These are phyloP conservation scores for Leptographium galeiforme DNA, from an alignment of 2,329 filamentous ascomycete genomes.

Conservation along the genomic window DNA sequence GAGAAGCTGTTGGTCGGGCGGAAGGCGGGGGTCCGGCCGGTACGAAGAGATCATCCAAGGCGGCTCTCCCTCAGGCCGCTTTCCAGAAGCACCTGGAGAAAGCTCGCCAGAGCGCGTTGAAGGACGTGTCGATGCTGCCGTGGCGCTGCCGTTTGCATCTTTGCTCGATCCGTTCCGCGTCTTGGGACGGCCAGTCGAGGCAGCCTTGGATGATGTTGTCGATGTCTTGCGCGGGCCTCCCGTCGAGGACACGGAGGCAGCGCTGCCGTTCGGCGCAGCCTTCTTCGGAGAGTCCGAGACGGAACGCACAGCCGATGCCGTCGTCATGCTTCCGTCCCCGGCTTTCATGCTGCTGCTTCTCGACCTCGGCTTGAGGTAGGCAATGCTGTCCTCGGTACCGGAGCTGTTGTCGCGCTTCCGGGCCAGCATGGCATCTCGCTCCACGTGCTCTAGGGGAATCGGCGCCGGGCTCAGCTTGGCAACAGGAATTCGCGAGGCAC, in stretches of 20 bases:
- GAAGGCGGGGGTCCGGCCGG: slow-evolving; percentile 85
- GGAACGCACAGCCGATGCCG: slow-evolving; percentile 17
- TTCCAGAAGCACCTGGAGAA: slow-evolving; percentile 27
- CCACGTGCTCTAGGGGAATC: slow-evolving; percentile 56
- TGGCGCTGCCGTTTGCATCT: slow-evolving; percentile 13
- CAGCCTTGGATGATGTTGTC: slow-evolving; percentile 19
- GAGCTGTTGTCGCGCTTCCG: slow-evolving; percentile 45
- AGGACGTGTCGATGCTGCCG: slow-evolving; percentile 36
- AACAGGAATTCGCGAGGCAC: slow-evolving; percentile 74
- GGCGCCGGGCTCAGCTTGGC: slow-evolving; percentile 68
- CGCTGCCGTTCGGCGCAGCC: slow-evolving; percentile 17
- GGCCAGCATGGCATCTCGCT: slow-evolving; percentile 56
- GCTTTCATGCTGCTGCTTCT: slow-evolving; percentile 47
- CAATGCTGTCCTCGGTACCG: slow-evolving; percentile 41
- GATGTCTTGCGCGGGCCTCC: slow-evolving; percentile 27
- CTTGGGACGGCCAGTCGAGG: slow-evolving; percentile 39
- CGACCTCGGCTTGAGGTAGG: slow-evolving; percentile 48
- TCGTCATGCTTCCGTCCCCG: neutral
- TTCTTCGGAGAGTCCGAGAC: slow-evolving; percentile 45
- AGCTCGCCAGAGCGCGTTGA: slow-evolving; percentile 48
- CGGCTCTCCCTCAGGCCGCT: slow-evolving; percentile 82
- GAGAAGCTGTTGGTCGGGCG: slow-evolving; percentile 88
- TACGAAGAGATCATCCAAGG: slow-evolving; percentile 94
- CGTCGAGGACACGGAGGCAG: too few relatives aligned
- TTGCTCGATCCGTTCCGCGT: slow-evolving; percentile 46